Conservation (phyloP, 208 protist species). For the Trypanosoma vivax region DNA sequence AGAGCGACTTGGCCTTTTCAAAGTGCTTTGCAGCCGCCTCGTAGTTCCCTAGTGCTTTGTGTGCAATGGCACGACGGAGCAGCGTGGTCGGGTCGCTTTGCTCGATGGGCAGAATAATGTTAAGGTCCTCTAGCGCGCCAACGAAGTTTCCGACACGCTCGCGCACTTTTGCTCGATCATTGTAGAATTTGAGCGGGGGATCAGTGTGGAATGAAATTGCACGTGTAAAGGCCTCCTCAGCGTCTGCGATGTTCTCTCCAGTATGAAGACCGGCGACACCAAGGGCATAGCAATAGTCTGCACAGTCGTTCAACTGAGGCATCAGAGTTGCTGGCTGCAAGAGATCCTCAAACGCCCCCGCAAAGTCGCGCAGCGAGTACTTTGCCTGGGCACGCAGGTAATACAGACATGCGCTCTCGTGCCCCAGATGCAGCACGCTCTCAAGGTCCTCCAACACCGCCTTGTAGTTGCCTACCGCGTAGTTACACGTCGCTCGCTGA, state of each 20-base stretch:
- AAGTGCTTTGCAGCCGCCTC: slow-evolving; percentile 81
- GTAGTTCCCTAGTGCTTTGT: slow-evolving; percentile 68
- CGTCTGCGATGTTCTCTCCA: slow-evolving; percentile 22
- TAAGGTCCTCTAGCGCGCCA: slow-evolving; percentile 71
- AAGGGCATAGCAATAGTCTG: slow-evolving; percentile 40
- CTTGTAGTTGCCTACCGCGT: slow-evolving; percentile 19
- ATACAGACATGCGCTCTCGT: slow-evolving; percentile 47
- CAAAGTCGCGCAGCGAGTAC: slow-evolving; percentile 46
- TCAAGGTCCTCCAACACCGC: slow-evolving; percentile 19
- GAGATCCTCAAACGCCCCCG: slow-evolving; percentile 49
- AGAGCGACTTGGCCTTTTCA: slow-evolving; percentile 45
- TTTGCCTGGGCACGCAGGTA: slow-evolving; percentile 77
- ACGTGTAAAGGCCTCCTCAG: slow-evolving; percentile 31
- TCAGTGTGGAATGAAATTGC: slow-evolving; percentile 32
- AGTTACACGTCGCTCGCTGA: slow-evolving; percentile 27
- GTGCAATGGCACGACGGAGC: slow-evolving; percentile 76
- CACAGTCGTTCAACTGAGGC: slow-evolving; percentile 25
- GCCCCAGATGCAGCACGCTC: neutral
- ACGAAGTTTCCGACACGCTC: slow-evolving; percentile 54
- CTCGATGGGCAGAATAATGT: slow-evolving; percentile 50
- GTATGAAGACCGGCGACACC: slow-evolving; percentile 35
- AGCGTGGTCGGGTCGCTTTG: slow-evolving; percentile 63
- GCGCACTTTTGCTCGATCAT: slow-evolving; percentile 83
- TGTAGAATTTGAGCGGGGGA: slow-evolving; percentile 26
- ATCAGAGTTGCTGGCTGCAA: slow-evolving; percentile 35